phyloP scores from a whole-genome alignment of 176 grass and related monocot genomes.

The Cocos nucifera region DNA sequence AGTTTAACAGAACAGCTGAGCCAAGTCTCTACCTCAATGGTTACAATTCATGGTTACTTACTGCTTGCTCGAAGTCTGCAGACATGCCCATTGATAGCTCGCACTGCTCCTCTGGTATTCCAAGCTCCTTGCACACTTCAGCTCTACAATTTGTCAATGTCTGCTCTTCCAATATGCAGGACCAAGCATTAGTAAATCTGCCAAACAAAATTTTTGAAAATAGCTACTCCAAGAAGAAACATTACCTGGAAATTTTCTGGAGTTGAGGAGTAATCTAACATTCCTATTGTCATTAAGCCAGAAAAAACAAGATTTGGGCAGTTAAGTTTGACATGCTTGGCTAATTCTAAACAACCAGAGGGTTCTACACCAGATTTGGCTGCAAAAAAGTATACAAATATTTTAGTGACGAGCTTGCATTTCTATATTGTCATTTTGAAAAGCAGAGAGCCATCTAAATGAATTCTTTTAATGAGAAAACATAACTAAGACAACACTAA shows the following conservation, averaged over 20 bases:
- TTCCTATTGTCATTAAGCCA: conserved; percentile 98
- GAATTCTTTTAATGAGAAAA: too few relatives aligned
- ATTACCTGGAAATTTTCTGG: conserved; percentile 89
- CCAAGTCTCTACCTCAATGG: too few relatives aligned
- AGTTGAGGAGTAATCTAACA: conserved; percentile 95
- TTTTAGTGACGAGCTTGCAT: neutral
- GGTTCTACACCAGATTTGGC: conserved; percentile 94
- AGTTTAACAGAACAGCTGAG: too few relatives aligned
- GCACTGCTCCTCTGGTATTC: conserved; percentile 42
- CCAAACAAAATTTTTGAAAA: too few relatives aligned
- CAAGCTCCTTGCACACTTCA: conserved; percentile 52
- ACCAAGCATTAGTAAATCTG: too few relatives aligned
- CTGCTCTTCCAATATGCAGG: conserved; percentile 21
- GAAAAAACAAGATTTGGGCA: conserved; percentile 93
- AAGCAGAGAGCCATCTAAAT: too few relatives aligned
- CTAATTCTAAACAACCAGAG: conserved; percentile 58
- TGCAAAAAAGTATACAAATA: conserved; percentile 28
- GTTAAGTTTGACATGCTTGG: conserved; percentile 76
- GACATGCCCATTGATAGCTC: conserved; percentile 98
- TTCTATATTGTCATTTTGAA: too few relatives aligned
- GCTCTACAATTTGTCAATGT: conserved; percentile 43
- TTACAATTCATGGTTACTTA: conserved; percentile 16
- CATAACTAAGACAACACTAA: too few relatives aligned
- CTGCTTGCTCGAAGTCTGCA: conserved; percentile 78
- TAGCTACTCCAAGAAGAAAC: neutral